Evolutionary conservation across 108 stramenopile species (phyloP), one percentile per base, ranked within the genome.

Genomic region (Skeletonema potamos): DNA sequence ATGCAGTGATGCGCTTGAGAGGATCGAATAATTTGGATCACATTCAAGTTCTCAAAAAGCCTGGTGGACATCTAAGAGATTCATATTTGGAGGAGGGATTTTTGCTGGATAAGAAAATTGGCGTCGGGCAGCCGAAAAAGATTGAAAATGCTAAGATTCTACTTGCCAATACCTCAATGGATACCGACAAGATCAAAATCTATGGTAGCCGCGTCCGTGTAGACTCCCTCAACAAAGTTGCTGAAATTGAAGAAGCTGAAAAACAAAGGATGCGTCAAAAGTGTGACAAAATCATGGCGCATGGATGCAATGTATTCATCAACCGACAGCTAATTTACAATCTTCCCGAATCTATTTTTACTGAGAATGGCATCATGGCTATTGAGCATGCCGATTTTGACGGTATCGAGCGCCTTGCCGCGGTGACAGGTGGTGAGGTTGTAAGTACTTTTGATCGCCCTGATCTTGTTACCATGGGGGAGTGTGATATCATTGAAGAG

Each of bases 351-450:
- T 85, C 85, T 15, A 85, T 99, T 36, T 99, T 99, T 74, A 97
- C 98, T 9, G 96, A 98, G 54, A 82, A 86, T 7, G 96, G 96
- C 0, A 83, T 99, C 54, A 98, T 99, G 97, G 94, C 96, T 27
- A 99, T 99, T 74, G 99, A 99, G 85, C 99, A 99, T 84, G 99
- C 99, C 27, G 99, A 99, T 82, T 99, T 99, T 82, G 99, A 99
- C 56, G 99, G 99, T 2, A 92, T 98, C 36, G 99, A 99, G 74
- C 94, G 97, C 24, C 88, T 99, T 27, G 92, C 97, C 8, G 96
- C 96, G 37, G 97, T 98, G 37, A 93, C 94, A 15, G 97, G 98
- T 28, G 98, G 96, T 36, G 98, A 98, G 71, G 98, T 98, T 33
- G 95, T 85, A 18, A 96, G 96, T 54, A 99, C 98, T 48, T 99